A percentile compares a stretch with the other conserved stretches of the same genome.
Evolutionary conservation across 2,329 filamentous ascomycete genomes (phyloP).

Genomic region (Calonectria naviculata): DNA sequence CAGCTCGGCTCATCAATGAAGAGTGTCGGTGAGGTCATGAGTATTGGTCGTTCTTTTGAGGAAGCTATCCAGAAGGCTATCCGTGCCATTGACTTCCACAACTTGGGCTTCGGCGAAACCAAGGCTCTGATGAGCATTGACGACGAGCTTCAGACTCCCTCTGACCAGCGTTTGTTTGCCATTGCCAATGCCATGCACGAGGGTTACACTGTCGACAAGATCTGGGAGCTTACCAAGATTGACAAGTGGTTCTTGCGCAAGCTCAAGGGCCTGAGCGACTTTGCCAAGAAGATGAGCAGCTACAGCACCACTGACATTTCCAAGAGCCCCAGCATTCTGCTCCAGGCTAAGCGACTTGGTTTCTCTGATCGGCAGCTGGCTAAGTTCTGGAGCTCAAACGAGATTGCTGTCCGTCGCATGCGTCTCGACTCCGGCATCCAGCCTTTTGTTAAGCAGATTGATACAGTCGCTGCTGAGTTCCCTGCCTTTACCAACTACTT

Average conservation of each 20-base stretch:
- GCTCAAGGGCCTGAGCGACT: conserved; percentile 91
- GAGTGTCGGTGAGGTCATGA: conserved; percentile 99
- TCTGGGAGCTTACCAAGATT: conserved; percentile 98
- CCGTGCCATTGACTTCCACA: conserved; percentile 92
- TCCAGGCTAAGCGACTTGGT: conserved; percentile 90
- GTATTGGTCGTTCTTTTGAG: conserved; percentile 95
- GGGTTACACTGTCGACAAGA: conserved; percentile 94
- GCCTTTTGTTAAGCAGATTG: conserved; percentile 96
- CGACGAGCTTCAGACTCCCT: conserved; percentile 95
- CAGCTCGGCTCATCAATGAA: conserved; percentile 99
- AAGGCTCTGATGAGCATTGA: conserved; percentile 95
- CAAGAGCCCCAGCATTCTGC: conserved; percentile 73
- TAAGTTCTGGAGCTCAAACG: conserved; percentile 94
- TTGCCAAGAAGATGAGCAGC: conserved; percentile 80
- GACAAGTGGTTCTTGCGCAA: conserved; percentile 98
- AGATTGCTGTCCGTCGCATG: conserved; percentile 86
- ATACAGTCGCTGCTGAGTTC: conserved; percentile 98
- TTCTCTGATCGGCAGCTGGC: conserved; percentile 95
- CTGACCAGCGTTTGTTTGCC: conserved; percentile 95
- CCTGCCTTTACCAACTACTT: conserved; percentile 95
- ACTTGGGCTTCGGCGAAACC: conserved; percentile 93
- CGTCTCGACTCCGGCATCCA: conserved; percentile 88
- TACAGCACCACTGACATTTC: conserved; percentile 74
- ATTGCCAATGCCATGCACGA: conserved; percentile 98
- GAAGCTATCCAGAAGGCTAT: conserved; percentile 99